Base-by-base conservation (phyloP, 192 early-diverging fungal genomes). In the Coemansia sp. region DNA sequence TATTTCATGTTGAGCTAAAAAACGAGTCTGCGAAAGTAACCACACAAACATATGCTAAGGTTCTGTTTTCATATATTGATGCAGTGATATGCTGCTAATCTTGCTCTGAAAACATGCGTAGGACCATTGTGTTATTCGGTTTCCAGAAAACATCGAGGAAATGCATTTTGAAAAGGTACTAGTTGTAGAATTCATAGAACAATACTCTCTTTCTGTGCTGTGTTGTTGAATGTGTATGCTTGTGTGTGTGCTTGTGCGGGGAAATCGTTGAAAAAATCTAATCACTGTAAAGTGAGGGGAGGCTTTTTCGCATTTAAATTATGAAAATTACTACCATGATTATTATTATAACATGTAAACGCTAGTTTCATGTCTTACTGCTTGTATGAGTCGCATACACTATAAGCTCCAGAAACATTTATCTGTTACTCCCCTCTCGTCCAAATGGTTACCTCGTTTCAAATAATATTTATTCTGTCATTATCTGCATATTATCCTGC, bases 91-190 rank as follows among this genome's bases (percentile, higher is more conserved):
- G 21, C 21, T 21, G 43, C 43, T 45, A 45, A 45, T 45, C 0
- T 2, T 45, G 44, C 44, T 12, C 44, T 45, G 4, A 45, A 5
- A 12, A 15, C 10, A 45, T 61, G 5, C n/a, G 62, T 64, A 49
- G 43, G 61, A 62, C 44, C 19, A 47, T 62, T 48, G 45, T 26
- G 44, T 62, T 43, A 47, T 47, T 48, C 5, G 23, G 40, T 56
- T 43, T 42, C 64, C 71, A 21, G 48, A 41, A 3, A 37, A 70
- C 23, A 67, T 70, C n/a, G 47, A 4, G 42, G 65, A 64, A 6
- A 79, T 81, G 78, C 72, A 75, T 54, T 45, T 75, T 37, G 78
- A 81, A 75, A 75, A 75, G 78, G 72, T 62, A 81, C 5, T 4
- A 4, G 32, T 4, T 32, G 32, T 32, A 32, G 32, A 2, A 4